These are phyloP conservation scores for Oryza brachyantha DNA, from an alignment of 176 grass and related monocot genomes.

Conservation along the genomic window DNA sequence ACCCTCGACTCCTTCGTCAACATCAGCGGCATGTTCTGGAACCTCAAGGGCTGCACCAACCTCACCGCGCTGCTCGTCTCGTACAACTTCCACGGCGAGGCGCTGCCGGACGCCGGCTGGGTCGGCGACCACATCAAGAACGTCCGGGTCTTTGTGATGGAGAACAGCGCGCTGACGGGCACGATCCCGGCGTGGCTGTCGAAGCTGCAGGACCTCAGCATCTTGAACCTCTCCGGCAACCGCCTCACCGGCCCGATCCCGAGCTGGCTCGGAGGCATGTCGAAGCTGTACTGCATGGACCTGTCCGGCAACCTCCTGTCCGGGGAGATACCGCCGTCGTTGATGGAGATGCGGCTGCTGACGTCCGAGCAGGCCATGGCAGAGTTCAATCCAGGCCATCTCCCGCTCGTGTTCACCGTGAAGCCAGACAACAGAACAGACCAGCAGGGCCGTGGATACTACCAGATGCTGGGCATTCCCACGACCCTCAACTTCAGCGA, in stretches of 20 bases:
- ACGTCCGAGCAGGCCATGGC: constrained; percentile 34
- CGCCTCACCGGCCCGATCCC: constrained; percentile 43
- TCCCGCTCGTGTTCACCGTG: constrained; percentile 33
- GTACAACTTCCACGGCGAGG: constrained; percentile 53
- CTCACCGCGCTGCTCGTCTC: constrained; percentile 36
- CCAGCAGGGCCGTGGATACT: constrained; percentile 28
- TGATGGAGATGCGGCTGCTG: constrained; percentile 42
- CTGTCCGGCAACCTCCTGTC: constrained; percentile 36
- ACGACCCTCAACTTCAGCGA: constrained; percentile 29
- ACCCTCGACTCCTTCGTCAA: constrained; percentile 33
- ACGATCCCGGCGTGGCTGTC: constrained; percentile 46
- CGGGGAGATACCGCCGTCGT: constrained; percentile 31
- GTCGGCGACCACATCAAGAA: constrained; percentile 26
- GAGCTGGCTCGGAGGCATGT: constrained; percentile 38
- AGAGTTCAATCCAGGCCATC: neutral
- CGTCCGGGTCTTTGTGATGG: constrained; percentile 37
- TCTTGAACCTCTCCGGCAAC: constrained; percentile 44
- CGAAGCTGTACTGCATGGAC: constrained; percentile 48
- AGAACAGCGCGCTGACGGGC: constrained; percentile 23
- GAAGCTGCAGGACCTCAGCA: constrained; percentile 32
- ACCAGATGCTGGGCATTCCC: constrained; percentile 41
- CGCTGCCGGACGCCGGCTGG: constrained; percentile 44
- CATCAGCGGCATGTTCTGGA: constrained; percentile 50
- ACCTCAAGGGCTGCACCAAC: constrained; percentile 23
- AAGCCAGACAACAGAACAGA: constrained; percentile 6